Percentiles rank a stretch among this genome's conserved stretches.
These are phyloP conservation scores for Phytophthora syringae DNA, from an alignment of 352 stramenopile genomes.

Conservation along the genomic window DNA sequence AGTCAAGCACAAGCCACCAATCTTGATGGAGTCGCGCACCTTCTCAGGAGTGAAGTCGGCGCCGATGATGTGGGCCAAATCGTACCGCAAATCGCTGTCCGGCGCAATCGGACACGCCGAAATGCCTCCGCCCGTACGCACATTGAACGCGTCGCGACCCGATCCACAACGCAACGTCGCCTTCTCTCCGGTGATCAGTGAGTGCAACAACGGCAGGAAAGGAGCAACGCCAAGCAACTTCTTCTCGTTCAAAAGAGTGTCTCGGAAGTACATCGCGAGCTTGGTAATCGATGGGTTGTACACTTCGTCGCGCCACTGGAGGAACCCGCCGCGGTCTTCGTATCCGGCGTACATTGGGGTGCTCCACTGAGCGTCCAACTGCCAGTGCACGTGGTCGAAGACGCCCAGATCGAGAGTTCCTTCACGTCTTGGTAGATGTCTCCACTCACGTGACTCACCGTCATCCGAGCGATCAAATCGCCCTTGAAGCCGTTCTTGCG, in stretches of 20 bases:
- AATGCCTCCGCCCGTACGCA: conserved; percentile 41
- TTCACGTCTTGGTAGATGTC: conserved; percentile 51
- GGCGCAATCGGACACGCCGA: conserved; percentile 44
- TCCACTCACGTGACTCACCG: conserved; percentile 36
- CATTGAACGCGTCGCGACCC: conserved; percentile 44
- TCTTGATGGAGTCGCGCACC: conserved; percentile 32
- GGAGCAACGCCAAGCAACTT: conserved; percentile 40
- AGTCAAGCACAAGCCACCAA: conserved; percentile 35
- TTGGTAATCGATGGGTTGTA: conserved; percentile 48
- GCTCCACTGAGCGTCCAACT: conserved; percentile 45
- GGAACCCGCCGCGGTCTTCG: conserved; percentile 34
- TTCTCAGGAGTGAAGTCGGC: conserved; percentile 39
- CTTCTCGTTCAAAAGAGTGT: conserved; percentile 30
- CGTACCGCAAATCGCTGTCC: conserved; percentile 35
- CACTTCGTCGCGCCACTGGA: conserved; percentile 40
- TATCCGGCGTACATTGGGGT: conserved; percentile 42
- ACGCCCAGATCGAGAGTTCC: conserved; percentile 36
- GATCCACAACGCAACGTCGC: conserved; percentile 39
- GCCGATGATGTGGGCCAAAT: conserved; percentile 36
- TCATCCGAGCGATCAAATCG: conserved; percentile 49
- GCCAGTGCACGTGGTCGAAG: conserved; percentile 51
- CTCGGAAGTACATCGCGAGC: conserved; percentile 36
- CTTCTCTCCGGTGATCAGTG: conserved; percentile 35
- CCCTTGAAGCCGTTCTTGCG: conserved; percentile 39
- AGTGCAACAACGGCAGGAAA: conserved; percentile 38